Evolutionary conservation across 2,329 filamentous ascomycete genomes (phyloP), one percentile per base, ranked within the genome.

Genomic region (Paraphoma chrysanthemicola): DNA sequence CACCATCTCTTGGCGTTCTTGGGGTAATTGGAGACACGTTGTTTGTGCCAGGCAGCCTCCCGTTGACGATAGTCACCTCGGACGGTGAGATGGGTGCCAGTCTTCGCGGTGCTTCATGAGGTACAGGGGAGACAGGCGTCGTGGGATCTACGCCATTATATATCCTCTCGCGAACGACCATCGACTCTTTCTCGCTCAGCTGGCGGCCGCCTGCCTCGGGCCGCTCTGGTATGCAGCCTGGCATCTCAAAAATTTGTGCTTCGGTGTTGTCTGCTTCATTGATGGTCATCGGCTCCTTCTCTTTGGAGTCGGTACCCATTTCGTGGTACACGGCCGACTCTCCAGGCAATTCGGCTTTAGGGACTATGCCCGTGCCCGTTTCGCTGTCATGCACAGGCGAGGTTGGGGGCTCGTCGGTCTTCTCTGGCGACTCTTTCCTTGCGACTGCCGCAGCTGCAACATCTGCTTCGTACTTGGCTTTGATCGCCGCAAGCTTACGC

Each of bases 191-290:
- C 66, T 83, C 81, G 17, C 75, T 77, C 36, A 82, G 67, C 56
- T 79, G 73, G 16, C 76, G 77, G 30, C 80, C 80, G 48, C 77
- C 81, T 45, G 80, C 81, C 68, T 83, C 80, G 57, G 81, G 82
- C 51, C 81, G 80, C 42, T 80, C 79, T 14, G 82, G 83, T 70
- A 87, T 82, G 9, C 85, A 84, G 1, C 85, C 85, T 0, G 82
- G 81, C 69, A 82, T 85, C 44, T 81, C 85, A 51, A 75, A 81
- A 8, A 83, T 68, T 29, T 72, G 71, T 14, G 63, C 61, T 56
- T 77, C 73, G n/a, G 70, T 70, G 23, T 71, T 72, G 10, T 75
- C 77, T 17, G 68, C 73, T 51, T 79, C 78, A 30, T 54, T 53
- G 39, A 65, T 48, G 8, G 62, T 56, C 4, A 62, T 52, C 7